Conservation (phyloP, 2,329 filamentous ascomycete species). For the Alternaria triticimaculans region DNA sequence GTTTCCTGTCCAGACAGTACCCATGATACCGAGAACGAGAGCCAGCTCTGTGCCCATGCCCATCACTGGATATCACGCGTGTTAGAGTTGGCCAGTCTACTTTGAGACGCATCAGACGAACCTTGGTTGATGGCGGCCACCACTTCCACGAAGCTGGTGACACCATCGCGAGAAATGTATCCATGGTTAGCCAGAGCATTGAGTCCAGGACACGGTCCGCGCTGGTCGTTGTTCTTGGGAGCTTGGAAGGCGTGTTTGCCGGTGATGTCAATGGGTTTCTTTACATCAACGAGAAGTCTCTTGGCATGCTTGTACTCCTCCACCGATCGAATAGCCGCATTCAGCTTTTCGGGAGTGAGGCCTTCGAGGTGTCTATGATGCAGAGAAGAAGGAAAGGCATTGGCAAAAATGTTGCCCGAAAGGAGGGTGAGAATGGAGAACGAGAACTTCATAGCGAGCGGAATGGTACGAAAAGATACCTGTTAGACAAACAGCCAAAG, state of each 20-base stretch:
- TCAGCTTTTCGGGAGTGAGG: slow-evolving; percentile 18
- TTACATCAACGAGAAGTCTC: slow-evolving; percentile 24
- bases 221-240: slow-evolving; percentile 49
- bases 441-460: slow-evolving; percentile 23
- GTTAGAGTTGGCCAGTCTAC: neutral
- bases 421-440: slow-evolving; percentile 16
- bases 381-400: slow-evolving; percentile 24
- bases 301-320: slow-evolving; percentile 19
- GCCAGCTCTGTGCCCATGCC: slow-evolving; percentile 54
- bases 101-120: slow-evolving; percentile 21
- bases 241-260: slow-evolving; percentile 39
- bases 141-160: slow-evolving; percentile 52
- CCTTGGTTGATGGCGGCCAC: slow-evolving; percentile 52
- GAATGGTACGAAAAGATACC: neutral
- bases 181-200: slow-evolving; percentile 52
- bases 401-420: slow-evolving; percentile 3
- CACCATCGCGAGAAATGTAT: slow-evolving; percentile 39
- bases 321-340: slow-evolving; percentile 15
- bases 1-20: slow-evolving; percentile 59
- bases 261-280: slow-evolving; percentile 34
- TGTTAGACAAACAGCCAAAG: neutral
- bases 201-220: slow-evolving; percentile 52
- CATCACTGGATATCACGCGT: slow-evolving; percentile 42
- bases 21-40: slow-evolving; percentile 52
- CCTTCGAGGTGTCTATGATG: slow-evolving; percentile 4